Conservation (phyloP, 441 rosid species). For the Capsella rubella region DNA sequence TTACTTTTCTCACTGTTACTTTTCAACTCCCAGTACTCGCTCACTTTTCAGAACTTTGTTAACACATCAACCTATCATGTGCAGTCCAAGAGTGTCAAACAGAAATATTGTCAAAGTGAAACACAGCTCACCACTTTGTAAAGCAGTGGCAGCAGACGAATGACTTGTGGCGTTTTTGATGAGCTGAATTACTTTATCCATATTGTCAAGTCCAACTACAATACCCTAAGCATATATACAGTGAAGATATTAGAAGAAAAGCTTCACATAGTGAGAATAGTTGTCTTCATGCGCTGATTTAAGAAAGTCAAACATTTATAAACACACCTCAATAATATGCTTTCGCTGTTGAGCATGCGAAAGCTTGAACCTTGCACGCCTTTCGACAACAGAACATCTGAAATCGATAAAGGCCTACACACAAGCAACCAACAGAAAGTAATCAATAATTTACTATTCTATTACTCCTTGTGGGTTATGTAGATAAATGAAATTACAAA, state of each 20-base stretch:
- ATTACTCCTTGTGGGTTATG: constrained; percentile 12
- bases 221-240: constrained; percentile 65
- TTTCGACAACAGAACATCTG: constrained; percentile 91
- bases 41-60: constrained; percentile 10
- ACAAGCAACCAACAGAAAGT: constrained; percentile 19
- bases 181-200: constrained; percentile 72
- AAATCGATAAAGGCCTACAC: constrained; percentile 87
- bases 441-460: background rate
- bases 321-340: constrained; percentile 88
- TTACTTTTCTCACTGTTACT: constrained; percentile 7
- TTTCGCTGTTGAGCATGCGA: constrained; percentile 85
- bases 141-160: constrained; percentile 72
- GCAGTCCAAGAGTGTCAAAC: constrained; percentile 7
- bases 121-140: constrained; percentile 60
- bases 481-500: constrained; percentile 5
- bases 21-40: background rate
- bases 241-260: constrained; percentile 23
- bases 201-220: constrained; percentile 82
- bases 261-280: constrained; percentile 18
- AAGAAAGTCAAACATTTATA: constrained; percentile 21
- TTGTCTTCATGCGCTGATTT: constrained; percentile 23
- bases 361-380: constrained; percentile 88
- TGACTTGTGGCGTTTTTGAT: constrained; percentile 73
- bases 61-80: constrained; percentile 1
- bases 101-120: constrained; percentile 16